phyloP scores from a whole-genome alignment of 805 yeast species.

The Cyberlindnera maritima region DNA sequence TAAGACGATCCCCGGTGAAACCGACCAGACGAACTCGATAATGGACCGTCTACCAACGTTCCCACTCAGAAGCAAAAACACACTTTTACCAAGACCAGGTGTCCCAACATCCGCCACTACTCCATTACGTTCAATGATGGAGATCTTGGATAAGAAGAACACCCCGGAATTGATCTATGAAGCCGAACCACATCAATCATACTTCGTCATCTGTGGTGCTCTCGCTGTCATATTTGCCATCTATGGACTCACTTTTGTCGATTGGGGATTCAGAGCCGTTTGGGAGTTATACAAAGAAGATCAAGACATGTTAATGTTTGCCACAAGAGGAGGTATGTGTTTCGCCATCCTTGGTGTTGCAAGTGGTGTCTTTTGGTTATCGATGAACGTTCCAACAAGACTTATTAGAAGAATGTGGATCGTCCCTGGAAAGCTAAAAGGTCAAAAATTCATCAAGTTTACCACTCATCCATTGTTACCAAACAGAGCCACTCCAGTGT shows the following conservation, averaged over 20 bases:
- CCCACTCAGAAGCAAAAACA: slow-evolving; percentile 66
- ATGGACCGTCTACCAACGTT: slow-evolving; percentile 63
- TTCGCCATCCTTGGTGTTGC: slow-evolving; percentile 41
- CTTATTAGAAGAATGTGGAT: slow-evolving; percentile 75
- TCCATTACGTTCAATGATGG: slow-evolving; percentile 56
- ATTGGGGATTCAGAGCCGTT: slow-evolving; percentile 52
- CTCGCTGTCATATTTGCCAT: slow-evolving; percentile 65
- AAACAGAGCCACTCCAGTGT: slow-evolving; percentile 67
- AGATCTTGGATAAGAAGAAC: slow-evolving; percentile 48
- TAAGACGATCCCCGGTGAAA: slow-evolving; percentile 27
- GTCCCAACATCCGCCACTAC: slow-evolving; percentile 60
- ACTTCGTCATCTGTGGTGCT: slow-evolving; percentile 66
- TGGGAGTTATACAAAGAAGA: slow-evolving; percentile 52
- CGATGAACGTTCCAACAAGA: slow-evolving; percentile 61
- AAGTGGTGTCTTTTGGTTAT: slow-evolving; percentile 25
- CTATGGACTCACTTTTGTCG: slow-evolving; percentile 63
- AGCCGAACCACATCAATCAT: slow-evolving; percentile 78
- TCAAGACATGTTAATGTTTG: slow-evolving; percentile 36
- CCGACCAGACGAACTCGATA: slow-evolving; percentile 38
- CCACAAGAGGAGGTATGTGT: slow-evolving; percentile 37
- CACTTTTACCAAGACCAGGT: slow-evolving; percentile 70
- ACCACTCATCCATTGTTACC: slow-evolving; percentile 78
- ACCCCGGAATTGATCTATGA: slow-evolving; percentile 77
- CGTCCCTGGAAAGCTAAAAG: slow-evolving; percentile 54
- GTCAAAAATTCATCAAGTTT: slow-evolving; percentile 41